A percentile compares a stretch with the other conserved stretches of the same genome.
These are phyloP conservation scores for Cephaloascus albidus DNA, from an alignment of 805 yeast genomes.

Conservation along the genomic window DNA sequence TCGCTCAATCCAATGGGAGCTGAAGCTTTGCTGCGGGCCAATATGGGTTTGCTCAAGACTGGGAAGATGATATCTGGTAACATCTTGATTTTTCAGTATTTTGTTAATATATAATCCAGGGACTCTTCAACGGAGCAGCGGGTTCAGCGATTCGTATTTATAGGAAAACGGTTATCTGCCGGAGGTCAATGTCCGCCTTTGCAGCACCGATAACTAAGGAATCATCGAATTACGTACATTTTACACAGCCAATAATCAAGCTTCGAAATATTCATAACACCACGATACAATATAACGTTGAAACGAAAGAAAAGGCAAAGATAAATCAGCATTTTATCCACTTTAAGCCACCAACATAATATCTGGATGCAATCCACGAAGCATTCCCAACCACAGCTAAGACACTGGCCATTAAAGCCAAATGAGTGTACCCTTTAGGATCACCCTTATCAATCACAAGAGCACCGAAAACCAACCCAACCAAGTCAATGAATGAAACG, in stretches of 20 bases:
- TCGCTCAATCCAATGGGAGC: background rate
- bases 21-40: background rate
- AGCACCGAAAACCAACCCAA: conserved; percentile 26
- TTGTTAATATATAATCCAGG: no score
- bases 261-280: no score
- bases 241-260: no score
- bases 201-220: no score
- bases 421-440: conserved; percentile 16
- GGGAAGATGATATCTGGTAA: background rate
- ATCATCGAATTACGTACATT: no score
- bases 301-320: no score
- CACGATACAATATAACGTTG: no score
- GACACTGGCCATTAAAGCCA: conserved; percentile 22
- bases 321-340: conserved; percentile 1
- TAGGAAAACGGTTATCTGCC: no score
- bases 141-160: no score
- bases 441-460: conserved; percentile 24
- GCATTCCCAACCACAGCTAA: conserved; percentile 15
- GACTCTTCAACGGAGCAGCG: no score
- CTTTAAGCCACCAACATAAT: conserved; percentile 17
- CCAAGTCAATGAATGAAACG: conserved; percentile 32
- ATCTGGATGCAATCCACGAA: conserved; percentile 22
- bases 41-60: background rate
- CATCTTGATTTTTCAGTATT: no score
- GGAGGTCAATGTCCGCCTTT: no score